Conservation (phyloP, 257 asterid genomes). For the Solanum commersonii region DNA sequence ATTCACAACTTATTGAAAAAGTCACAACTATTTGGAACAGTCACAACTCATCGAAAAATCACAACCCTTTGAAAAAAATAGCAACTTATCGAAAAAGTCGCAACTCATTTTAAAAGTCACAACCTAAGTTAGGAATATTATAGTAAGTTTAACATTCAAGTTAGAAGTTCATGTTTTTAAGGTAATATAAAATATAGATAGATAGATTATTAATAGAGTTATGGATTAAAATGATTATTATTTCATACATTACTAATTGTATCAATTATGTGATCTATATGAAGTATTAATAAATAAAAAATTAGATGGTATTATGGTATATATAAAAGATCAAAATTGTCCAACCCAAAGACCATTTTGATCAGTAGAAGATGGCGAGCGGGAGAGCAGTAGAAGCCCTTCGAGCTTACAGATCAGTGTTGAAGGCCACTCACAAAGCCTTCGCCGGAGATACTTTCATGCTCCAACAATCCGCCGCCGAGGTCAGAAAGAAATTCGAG, state of each 20-base stretch:
- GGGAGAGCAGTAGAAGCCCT: slow-evolving; percentile 40
- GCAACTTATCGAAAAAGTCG: too few relatives aligned
- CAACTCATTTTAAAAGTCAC: too few relatives aligned
- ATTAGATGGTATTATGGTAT: not conserved
- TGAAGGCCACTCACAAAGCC: slow-evolving; percentile 73
- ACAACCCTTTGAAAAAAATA: too few relatives aligned
- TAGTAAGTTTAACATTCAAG: too few relatives aligned
- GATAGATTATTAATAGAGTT: too few relatives aligned
- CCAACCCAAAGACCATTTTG: not conserved
- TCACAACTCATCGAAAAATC: too few relatives aligned
- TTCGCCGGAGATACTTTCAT: slow-evolving; percentile 85
- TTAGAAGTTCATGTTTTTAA: too few relatives aligned
- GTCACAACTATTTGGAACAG: too few relatives aligned
- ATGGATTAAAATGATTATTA: not conserved
- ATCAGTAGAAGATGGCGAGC: slow-evolving; percentile 36
- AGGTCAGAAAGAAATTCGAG: slow-evolving; percentile 79
- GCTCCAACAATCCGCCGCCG: slow-evolving; percentile 82
- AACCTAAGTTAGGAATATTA: too few relatives aligned
- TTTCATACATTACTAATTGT: too few relatives aligned
- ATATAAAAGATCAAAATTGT: not conserved
- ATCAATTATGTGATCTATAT: not conserved
- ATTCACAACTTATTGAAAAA: too few relatives aligned
- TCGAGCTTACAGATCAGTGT: slow-evolving; percentile 66
- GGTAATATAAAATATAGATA: too few relatives aligned
- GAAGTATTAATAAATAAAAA: not conserved